A percentile compares a stretch with the other conserved stretches of the same genome.
These are phyloP conservation scores for Ceratobasidium theobromae DNA, from an alignment of 1,284 basidiomycete species.

Conservation along the genomic window DNA sequence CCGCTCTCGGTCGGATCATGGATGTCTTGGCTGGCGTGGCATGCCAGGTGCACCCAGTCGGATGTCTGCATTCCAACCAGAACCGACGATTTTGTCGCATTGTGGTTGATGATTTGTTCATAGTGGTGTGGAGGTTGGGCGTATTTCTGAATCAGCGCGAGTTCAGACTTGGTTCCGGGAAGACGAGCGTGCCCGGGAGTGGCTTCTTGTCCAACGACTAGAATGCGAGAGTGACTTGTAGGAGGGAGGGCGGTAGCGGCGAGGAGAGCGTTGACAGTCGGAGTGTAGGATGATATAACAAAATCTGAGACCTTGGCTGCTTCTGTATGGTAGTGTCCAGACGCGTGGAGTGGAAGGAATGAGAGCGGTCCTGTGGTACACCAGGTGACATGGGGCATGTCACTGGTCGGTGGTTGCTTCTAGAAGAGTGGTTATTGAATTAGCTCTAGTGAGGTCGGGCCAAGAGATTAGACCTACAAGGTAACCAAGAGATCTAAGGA, in stretches of 20 bases:
- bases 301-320: not conserved
- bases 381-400: slow-evolving; percentile 11
- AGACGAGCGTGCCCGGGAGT: not conserved
- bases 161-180: not conserved
- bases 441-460: not conserved
- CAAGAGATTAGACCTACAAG: not conserved
- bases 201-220: slow-evolving; percentile 10
- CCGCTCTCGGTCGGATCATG: not conserved
- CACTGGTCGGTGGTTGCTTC: not conserved
- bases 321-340: not conserved
- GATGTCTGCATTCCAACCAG: not conserved
- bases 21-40: not conserved
- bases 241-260: not conserved
- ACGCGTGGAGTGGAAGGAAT: slow-evolving; percentile 21
- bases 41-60: slow-evolving; percentile 7
- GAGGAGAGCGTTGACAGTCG: not conserved
- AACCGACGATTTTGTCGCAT: not conserved
- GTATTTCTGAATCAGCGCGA: not conserved
- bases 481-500: not conserved
- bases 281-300: slow-evolving; percentile 15
- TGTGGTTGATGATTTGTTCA: not conserved
- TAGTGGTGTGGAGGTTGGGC: not conserved
- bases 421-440: not conserved
- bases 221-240: not conserved
- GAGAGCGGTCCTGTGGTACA: slow-evolving; percentile 7